Percentiles rank a stretch among this genome's conserved stretches.
Evolutionary conservation across 805 yeast genomes (phyloP).

Genomic region (Tetrapisispora fleetii): DNA sequence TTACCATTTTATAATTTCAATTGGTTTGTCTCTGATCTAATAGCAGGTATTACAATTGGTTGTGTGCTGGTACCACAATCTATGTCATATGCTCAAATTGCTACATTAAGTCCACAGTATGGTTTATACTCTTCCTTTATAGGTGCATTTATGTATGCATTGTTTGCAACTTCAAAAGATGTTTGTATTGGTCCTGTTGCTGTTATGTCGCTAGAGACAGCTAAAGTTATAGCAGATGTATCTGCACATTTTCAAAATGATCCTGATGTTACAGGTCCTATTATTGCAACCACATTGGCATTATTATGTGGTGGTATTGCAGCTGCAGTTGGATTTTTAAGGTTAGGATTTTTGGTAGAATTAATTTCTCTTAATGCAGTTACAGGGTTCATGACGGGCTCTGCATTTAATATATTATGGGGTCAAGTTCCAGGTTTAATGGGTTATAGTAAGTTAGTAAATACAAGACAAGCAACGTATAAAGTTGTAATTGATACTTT

Average conservation of each 20-base stretch:
- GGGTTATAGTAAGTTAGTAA: slow-evolving; percentile 63
- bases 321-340: slow-evolving; percentile 67
- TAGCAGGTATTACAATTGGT: slow-evolving; percentile 92
- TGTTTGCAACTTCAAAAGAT: slow-evolving; percentile 92
- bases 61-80: slow-evolving; percentile 89
- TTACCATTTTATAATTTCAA: slow-evolving; percentile 67
- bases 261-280: slow-evolving; percentile 38
- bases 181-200: slow-evolving; percentile 96
- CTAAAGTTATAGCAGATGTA: slow-evolving; percentile 64
- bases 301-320: slow-evolving; percentile 81
- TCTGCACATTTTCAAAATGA: slow-evolving; percentile 30
- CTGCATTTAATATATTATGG: slow-evolving; percentile 69
- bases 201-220: slow-evolving; percentile 82
- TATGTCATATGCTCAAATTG: slow-evolving; percentile 89
- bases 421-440: slow-evolving; percentile 85
- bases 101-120: slow-evolving; percentile 70
- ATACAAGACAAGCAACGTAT: slow-evolving; percentile 66
- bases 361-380: slow-evolving; percentile 87
- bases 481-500: slow-evolving; percentile 59
- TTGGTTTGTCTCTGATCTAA: slow-evolving; percentile 75
- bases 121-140: slow-evolving; percentile 88
- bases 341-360: slow-evolving; percentile 83
- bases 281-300: slow-evolving; percentile 71
- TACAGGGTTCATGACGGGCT: slow-evolving; percentile 90
- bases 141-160: slow-evolving; percentile 79